A percentile compares a stretch with the other conserved stretches of the same genome.
Conservation (phyloP, 768 basidiomycete species). For the Suillus clintonianus region DNA sequence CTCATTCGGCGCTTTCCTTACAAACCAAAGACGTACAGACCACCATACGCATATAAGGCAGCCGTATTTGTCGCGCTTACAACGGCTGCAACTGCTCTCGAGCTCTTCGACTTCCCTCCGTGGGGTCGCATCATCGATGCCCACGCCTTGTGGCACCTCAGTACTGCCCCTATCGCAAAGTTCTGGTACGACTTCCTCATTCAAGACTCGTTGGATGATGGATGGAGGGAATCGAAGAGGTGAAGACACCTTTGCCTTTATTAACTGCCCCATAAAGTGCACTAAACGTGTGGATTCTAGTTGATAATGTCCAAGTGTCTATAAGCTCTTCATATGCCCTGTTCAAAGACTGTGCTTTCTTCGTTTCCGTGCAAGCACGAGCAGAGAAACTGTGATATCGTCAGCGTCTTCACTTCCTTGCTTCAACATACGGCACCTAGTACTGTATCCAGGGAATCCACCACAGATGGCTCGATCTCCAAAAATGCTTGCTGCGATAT, state of each 20-base stretch:
- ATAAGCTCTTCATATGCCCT: neutral
- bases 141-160: slow-evolving; percentile 90
- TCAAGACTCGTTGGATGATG: slow-evolving; percentile 67
- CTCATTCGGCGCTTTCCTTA: slow-evolving; percentile 56
- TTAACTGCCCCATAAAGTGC: neutral
- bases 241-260: slow-evolving; percentile 15
- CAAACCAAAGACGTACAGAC: slow-evolving; percentile 58
- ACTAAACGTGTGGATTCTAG: slow-evolving; percentile 15
- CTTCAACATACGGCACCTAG: slow-evolving; percentile 29
- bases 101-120: slow-evolving; percentile 91
- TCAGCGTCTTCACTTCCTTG: neutral
- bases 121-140: slow-evolving; percentile 79
- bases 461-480: slow-evolving; percentile 33
- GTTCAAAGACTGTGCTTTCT: slow-evolving; percentile 16
- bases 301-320: slow-evolving; percentile 8
- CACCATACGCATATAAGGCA: slow-evolving; percentile 52
- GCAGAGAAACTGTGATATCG: slow-evolving; percentile 29
- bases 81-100: slow-evolving; percentile 73
- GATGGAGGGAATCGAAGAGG: slow-evolving; percentile 56
- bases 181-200: slow-evolving; percentile 88
- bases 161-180: slow-evolving; percentile 74
- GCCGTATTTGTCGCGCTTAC: slow-evolving; percentile 68
- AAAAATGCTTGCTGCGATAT: slow-evolving; percentile 39
- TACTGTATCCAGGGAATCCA: slow-evolving; percentile 37
- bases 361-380: slow-evolving; percentile 32